Evolutionary conservation across 768 basidiomycete genomes (phyloP).

Genomic region (Lentinula raphanica): DNA sequence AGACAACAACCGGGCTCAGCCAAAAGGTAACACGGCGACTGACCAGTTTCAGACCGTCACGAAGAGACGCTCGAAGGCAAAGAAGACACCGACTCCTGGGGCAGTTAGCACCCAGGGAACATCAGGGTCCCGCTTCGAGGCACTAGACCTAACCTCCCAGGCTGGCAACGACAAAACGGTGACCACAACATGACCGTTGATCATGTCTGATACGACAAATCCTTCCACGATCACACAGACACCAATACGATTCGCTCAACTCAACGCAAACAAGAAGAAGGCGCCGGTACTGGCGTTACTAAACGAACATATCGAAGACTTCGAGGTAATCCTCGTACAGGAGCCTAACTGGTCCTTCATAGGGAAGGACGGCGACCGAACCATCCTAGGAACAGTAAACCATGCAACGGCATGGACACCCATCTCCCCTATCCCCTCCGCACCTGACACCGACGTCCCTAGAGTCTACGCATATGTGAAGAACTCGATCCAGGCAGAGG

Average conservation of each 20-base stretch:
- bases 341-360: constrained; percentile 21
- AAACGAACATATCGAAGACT: no score
- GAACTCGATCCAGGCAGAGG: constrained; percentile 12
- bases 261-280: constrained; percentile 15
- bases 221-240: no score
- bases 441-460: constrained; percentile 2
- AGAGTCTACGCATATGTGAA: constrained; percentile 17
- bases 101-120: no score
- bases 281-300: not conserved
- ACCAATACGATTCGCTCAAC: constrained; percentile 2
- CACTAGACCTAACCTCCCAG: no score
- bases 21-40: not conserved
- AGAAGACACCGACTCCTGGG: no score
- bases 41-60: no score
- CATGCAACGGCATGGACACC: constrained; percentile 17
- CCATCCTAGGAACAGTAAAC: constrained; percentile 8
- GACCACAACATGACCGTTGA: no score
- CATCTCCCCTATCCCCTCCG: not conserved
- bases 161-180: no score
- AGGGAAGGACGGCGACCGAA: constrained; percentile 7
- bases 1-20: not conserved
- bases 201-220: no score
- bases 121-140: no score
- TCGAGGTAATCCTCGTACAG: constrained; percentile 19
- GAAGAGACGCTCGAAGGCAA: no score